These are phyloP conservation scores for Globisporangium middletonii DNA, from an alignment of 352 stramenopile genomes.

Conservation along the genomic window DNA sequence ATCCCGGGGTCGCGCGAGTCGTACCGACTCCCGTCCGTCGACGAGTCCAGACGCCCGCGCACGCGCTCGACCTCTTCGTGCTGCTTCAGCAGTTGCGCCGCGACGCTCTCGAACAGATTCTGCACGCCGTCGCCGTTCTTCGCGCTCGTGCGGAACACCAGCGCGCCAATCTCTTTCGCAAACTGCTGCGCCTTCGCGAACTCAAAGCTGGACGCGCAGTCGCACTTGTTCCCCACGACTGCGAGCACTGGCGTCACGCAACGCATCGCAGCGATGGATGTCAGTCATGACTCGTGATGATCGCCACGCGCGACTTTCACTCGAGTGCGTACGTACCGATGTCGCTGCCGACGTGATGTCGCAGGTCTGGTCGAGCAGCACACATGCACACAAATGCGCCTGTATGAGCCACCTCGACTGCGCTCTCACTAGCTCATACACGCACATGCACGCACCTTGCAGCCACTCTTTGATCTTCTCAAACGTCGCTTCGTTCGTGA, in stretches of 20 bases:
- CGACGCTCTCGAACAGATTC: conserved; percentile 68
- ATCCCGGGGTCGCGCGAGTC: conserved; percentile 5
- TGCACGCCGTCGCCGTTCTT: conserved; percentile 78
- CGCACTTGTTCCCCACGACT: conserved; percentile 82
- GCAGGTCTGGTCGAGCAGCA: conserved; percentile 35
- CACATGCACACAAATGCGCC: neutral
- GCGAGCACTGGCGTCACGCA: conserved; percentile 36
- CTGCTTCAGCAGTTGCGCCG: conserved; percentile 66
- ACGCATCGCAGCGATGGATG: neutral
- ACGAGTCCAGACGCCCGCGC: conserved; percentile 40
- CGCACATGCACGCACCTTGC: conserved; percentile 33
- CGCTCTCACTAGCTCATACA: neutral
- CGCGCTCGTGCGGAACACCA: conserved; percentile 76
- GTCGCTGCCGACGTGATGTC: conserved; percentile 72
- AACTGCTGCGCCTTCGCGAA: conserved; percentile 69
- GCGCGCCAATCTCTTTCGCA: conserved; percentile 71
- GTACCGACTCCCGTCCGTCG: conserved; percentile 12
- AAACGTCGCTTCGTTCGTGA: conserved; percentile 72
- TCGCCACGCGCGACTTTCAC: neutral
- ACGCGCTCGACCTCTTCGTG: conserved; percentile 57
- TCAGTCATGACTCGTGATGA: neutral
- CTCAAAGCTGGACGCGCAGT: conserved; percentile 57
- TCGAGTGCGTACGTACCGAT: conserved; percentile 31
- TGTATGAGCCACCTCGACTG: neutral
- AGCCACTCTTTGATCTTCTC: conserved; percentile 87